phyloP scores from a whole-genome alignment of 768 basidiomycete genomes.

The Imleria badia region DNA sequence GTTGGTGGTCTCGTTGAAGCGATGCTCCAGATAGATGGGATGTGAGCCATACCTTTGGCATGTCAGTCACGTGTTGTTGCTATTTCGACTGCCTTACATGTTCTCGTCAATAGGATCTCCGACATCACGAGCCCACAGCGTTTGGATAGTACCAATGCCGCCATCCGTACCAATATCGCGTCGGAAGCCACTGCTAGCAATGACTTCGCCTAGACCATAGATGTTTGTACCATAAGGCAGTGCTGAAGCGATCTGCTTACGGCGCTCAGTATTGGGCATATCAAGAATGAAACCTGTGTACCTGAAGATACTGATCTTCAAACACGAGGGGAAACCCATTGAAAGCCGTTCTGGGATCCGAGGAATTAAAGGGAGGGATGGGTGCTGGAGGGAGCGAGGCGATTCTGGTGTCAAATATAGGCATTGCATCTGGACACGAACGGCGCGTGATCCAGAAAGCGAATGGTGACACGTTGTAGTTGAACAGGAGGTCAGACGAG shows the following conservation, averaged over 20 bases:
- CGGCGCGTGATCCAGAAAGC: slow-evolving; percentile 80
- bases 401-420: slow-evolving; percentile 70
- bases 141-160: slow-evolving; percentile 57
- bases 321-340: slow-evolving; percentile 71
- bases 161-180: slow-evolving; percentile 55
- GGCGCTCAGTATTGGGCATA: neutral
- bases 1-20: slow-evolving; percentile 51
- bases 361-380: slow-evolving; percentile 51
- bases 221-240: slow-evolving; percentile 68
- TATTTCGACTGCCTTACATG: slow-evolving; percentile 40
- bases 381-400: slow-evolving; percentile 60
- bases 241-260: slow-evolving; percentile 55
- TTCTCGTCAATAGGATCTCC: slow-evolving; percentile 68
- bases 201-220: slow-evolving; percentile 75
- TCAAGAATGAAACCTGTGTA: slow-evolving; percentile 16
- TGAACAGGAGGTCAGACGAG: slow-evolving; percentile 66
- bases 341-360: slow-evolving; percentile 54
- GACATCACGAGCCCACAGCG: slow-evolving; percentile 64
- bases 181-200: slow-evolving; percentile 68
- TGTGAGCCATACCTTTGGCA: slow-evolving; percentile 64
- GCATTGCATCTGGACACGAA: slow-evolving; percentile 49
- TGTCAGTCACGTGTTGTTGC: neutral
- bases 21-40: slow-evolving; percentile 71
- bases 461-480: slow-evolving; percentile 63
- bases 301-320: slow-evolving; percentile 79